Evolutionary conservation across 2,329 filamentous ascomycete species (phyloP), one percentile per base, ranked within the genome.

Genomic region (Sclerotinia nivalis): DNA sequence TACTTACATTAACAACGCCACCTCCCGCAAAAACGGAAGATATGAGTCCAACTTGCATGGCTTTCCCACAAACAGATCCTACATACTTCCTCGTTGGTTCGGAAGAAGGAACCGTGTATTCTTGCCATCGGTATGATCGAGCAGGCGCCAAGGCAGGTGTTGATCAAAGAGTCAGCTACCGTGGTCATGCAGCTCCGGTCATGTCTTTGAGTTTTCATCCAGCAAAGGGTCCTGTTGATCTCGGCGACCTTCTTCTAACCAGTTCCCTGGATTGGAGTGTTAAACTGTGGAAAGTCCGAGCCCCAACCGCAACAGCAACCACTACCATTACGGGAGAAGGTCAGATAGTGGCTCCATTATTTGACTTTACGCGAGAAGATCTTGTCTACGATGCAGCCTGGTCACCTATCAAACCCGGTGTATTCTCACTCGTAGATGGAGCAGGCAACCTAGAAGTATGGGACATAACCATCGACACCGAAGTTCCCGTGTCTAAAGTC

Each of bases 201-300:
- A 97, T 97, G 90, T 96, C 92, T 8, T 90, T 97, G 18, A 91
- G 96, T 79, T 99, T 98, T 83, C 96, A 99, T 78, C 96, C 96
- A 1, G 91, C 93, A 5, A 89, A 92, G 67, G 96, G 96, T 1
- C 93, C 94, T 3, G 90, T 99, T 66, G 96, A 99, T 80, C 88
- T 99, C 8, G 94, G 95, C 40, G 96, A 99, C 77, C 84, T 99
- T 8, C 93, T 98, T 71, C 87, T 99, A 64, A 94, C 91, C n/a
- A 92, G 93, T 5, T 95, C 92, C 56, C 85, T 99, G 10, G 96
- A 99, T 82, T 99, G 96, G 96, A 96, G 91, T 75, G 93, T 97
- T 75, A 97, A 97, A 82, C 84, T 99, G 22, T 99, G 96, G 96
- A 96, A 96, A 80, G 91, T 97, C 20, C 91, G 93, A 54, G 90